These are phyloP conservation scores for Saxophila tyrrhenica DNA, from an alignment of 495 filamentous ascomycete species.

Conservation along the genomic window DNA sequence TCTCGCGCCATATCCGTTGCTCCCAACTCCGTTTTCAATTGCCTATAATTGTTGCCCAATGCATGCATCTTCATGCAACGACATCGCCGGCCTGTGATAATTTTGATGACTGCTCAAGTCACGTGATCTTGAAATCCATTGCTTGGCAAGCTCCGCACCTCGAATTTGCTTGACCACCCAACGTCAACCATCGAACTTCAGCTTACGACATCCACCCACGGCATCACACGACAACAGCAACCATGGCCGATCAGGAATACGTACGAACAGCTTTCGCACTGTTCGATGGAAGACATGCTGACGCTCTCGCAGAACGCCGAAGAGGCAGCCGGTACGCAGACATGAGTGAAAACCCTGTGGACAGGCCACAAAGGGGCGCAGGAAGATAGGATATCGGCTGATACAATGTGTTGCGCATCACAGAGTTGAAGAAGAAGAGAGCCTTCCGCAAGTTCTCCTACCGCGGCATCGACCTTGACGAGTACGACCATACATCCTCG, in stretches of 20 bases:
- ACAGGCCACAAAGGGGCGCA: constrained; percentile 25
- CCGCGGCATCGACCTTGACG: constrained; percentile 97
- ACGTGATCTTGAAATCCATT: constrained; percentile 1
- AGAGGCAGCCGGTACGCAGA: constrained; percentile 74
- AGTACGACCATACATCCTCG: constrained; percentile 49
- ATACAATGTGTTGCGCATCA: constrained; percentile 22
- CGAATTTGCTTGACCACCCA: no score
- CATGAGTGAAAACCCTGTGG: constrained; percentile 16
- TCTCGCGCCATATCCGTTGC: no score
- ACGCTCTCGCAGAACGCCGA: constrained; percentile 60
- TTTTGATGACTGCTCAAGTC: no score
- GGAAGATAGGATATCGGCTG: constrained; percentile 31
- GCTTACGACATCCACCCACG: background rate
- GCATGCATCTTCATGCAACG: no score
- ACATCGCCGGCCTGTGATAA: no score
- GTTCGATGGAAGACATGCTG: no score
- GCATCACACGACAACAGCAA: constrained; percentile 31
- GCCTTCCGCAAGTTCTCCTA: constrained; percentile 99
- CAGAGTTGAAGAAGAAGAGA: constrained; percentile 98
- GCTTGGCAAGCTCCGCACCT: no score
- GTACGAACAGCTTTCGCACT: no score
- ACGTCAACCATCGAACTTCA: background rate
- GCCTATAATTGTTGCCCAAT: no score
- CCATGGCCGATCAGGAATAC: constrained; percentile 89
- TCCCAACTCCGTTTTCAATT: no score